These are phyloP conservation scores for Stereocaulon alpinum DNA, from an alignment of 495 filamentous ascomycete species.

Conservation along the genomic window DNA sequence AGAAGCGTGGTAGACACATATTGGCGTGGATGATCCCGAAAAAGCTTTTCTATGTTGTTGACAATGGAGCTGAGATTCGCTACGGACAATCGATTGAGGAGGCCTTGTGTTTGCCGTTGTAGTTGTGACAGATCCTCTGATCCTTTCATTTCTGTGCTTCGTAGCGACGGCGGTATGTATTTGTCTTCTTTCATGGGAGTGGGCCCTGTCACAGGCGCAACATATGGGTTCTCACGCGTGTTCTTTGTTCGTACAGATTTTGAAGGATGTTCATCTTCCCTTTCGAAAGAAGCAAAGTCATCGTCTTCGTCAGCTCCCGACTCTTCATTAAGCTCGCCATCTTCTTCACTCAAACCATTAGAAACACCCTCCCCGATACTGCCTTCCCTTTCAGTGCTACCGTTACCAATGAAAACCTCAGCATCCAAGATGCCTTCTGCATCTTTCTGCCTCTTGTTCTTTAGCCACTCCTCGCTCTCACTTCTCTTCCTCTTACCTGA, in stretches of 20 bases:
- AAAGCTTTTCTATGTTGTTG: slow-evolving; percentile 69
- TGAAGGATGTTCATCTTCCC: slow-evolving; percentile 24
- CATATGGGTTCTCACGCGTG: slow-evolving; percentile 50
- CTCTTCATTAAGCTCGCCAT: slow-evolving; percentile 23
- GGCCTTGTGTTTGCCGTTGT: slow-evolving; percentile 70
- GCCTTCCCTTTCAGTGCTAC: slow-evolving; percentile 19
- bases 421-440: slow-evolving; percentile 33
- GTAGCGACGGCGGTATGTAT: slow-evolving; percentile 84
- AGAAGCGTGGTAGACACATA: slow-evolving; percentile 72
- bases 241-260: slow-evolving; percentile 27
- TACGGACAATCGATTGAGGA: slow-evolving; percentile 87
- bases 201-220: slow-evolving; percentile 39
- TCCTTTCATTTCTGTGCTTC: slow-evolving; percentile 50
- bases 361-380: neutral
- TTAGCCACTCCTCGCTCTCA: slow-evolving; percentile 46
- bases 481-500: slow-evolving; percentile 40
- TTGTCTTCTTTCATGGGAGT: slow-evolving; percentile 35
- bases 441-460: slow-evolving; percentile 57
- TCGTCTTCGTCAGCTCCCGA: slow-evolving; percentile 35
- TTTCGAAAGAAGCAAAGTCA: slow-evolving; percentile 21
- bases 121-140: slow-evolving; percentile 59
- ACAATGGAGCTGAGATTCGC: slow-evolving; percentile 75
- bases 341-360: slow-evolving; percentile 26
- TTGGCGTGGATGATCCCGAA: slow-evolving; percentile 67
- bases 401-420: slow-evolving; percentile 27